Base-by-base conservation (phyloP, 768 basidiomycete species). In the Boletellus sp. region DNA sequence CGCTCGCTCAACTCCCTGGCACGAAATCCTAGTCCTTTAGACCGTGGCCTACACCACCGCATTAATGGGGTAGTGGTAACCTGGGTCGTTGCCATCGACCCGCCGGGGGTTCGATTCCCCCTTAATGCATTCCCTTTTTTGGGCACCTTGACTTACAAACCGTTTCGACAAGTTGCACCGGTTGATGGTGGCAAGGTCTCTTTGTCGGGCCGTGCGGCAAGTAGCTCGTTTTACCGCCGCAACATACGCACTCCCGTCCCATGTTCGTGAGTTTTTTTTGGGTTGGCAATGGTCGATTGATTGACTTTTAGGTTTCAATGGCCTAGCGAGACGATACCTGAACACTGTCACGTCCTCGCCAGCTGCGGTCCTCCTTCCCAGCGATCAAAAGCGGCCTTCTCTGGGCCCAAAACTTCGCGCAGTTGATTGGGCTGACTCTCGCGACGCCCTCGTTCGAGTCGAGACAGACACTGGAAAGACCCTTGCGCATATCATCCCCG, bases 391-490 rank as follows among this genome's bases (percentile, higher is more conserved):
- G 12, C 24, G 28, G 3, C 13, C 20, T 10, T 3, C 28, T 28
- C 28, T 7, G 0, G 16, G 31, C 9, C 44, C 33, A 42, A 38
- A 43, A n/a, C 43, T 46, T 19, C 40, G 50, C 8, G 17, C 13
- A 2, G 5, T 53, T 13, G 46, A 60, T 33, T 34, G 56, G 11
- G 50, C 50, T 9, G 35, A 53, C 8, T 51, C 65, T 10, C 79
- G 85, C 6, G 93, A 97, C 65, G 67, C 94, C 20, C 74, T 95
- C 39, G 90, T 94, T 48, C 85, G 90, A 63, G 88, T 92, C 5
- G 87, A 84, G 65, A 92, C 92, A 0, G 90, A 92, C 24, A 92
- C 91, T 0, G 92, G 90, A 28, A 95, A 94, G 70, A 94, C 91
- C 0, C 70, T 93, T 31, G 90, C 83, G 0, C 95, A 94, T 74